A percentile compares a stretch with the other conserved stretches of the same genome.
phyloP scores from a whole-genome alignment of 2,329 filamentous ascomycete genomes.

The Pseudocercospora ulei region DNA sequence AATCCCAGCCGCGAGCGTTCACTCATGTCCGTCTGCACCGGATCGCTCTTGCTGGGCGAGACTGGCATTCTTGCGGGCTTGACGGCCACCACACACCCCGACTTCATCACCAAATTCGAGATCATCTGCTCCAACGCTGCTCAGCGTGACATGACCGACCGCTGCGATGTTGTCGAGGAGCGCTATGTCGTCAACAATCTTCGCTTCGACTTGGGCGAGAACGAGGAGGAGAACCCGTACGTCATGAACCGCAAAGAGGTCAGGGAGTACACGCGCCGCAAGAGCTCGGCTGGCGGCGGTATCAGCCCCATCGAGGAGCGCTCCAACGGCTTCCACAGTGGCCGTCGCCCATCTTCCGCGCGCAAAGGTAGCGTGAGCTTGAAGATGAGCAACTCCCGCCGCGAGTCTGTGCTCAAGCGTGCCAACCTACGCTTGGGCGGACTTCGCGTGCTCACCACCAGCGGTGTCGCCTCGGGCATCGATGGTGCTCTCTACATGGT shows the following conservation, averaged over 20 bases:
- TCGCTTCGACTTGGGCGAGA: conserved; percentile 67
- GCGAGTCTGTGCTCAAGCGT: conserved; percentile 71
- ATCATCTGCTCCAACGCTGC: conserved; percentile 67
- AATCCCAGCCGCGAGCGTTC: conserved; percentile 73
- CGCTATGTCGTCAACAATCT: conserved; percentile 87
- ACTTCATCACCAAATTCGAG: conserved; percentile 70
- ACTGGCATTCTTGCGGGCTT: conserved; percentile 69
- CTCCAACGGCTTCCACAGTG: conserved; percentile 30
- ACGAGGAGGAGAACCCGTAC: conserved; percentile 75
- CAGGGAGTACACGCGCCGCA: conserved; percentile 43
- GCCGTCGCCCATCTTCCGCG: conserved; percentile 38
- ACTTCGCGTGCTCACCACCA: conserved; percentile 66
- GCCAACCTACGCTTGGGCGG: conserved; percentile 62
- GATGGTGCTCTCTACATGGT: conserved; percentile 80
- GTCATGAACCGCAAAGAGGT: conserved; percentile 58
- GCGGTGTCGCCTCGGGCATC: conserved; percentile 67
- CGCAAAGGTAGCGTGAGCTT: conserved; percentile 76
- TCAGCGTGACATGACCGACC: conserved; percentile 59
- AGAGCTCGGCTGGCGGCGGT: conserved; percentile 37
- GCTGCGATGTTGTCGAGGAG: conserved; percentile 73
- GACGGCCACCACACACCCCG: conserved; percentile 71
- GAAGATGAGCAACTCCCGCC: conserved; percentile 61
- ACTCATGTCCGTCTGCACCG: conserved; percentile 69
- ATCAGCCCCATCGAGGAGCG: conserved; percentile 30
- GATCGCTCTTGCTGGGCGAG: conserved; percentile 65